Evolutionary conservation across 345 rosid species (phyloP).

Genomic region (Linum trigynum): DNA sequence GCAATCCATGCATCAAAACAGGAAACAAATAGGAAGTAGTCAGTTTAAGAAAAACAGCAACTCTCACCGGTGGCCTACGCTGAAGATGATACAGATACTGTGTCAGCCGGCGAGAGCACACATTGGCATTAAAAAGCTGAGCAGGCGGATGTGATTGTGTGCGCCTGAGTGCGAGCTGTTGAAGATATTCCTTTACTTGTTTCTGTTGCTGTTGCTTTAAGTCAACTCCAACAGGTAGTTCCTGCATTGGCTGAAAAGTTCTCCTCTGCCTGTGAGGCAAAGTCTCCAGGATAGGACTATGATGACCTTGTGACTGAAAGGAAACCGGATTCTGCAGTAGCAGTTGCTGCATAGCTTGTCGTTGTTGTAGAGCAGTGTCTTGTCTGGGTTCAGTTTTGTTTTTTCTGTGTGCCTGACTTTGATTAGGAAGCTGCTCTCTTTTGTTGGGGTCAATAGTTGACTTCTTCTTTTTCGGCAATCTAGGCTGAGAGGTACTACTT

Average conservation of each 20-base stretch:
- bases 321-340: conserved; percentile 1
- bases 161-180: neutral
- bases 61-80: conserved; percentile 21
- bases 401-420: conserved; percentile 10
- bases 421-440: neutral
- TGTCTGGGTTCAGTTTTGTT: conserved; percentile 12
- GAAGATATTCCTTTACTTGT: conserved; percentile 10
- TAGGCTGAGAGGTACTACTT: neutral
- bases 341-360: conserved; percentile 5
- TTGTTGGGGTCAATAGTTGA: neutral
- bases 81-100: conserved; percentile 22
- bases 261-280: conserved; percentile 8
- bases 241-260: conserved; percentile 4
- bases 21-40: neutral
- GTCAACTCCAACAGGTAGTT: conserved; percentile 1
- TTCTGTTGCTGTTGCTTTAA: conserved; percentile 11
- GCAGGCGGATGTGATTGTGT: conserved; percentile 5
- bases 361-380: conserved; percentile 5
- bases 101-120: conserved; percentile 16
- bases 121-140: conserved; percentile 8
- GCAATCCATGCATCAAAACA: neutral
- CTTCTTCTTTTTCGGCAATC: neutral
- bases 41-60: neutral
- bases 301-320: conserved; percentile 5
- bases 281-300: neutral